Evolutionary conservation across 345 rosid species (phyloP).

Genomic region (Eucalyptus leucophloia): DNA sequence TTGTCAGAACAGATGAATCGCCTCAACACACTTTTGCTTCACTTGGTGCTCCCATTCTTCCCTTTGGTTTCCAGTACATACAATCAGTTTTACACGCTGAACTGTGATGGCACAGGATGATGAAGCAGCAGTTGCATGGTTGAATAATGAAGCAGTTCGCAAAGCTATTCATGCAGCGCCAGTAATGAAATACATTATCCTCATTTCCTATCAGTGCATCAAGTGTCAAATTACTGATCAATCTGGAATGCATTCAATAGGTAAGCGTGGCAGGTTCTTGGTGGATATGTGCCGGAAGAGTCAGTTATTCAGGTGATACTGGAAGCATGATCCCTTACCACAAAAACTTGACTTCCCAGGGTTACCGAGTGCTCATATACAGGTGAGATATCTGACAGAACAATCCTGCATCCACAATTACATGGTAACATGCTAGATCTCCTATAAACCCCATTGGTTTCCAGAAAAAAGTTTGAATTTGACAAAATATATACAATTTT

Average conservation of each 20-base stretch:
- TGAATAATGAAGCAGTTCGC: slow-evolving; percentile 13
- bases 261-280: slow-evolving; percentile 1
- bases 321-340: slow-evolving; percentile 29
- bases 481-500: neutral
- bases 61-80: neutral
- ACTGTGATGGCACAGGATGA: slow-evolving; percentile 14
- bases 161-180: slow-evolving; percentile 34
- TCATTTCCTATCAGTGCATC: neutral
- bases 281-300: neutral
- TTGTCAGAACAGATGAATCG: too few species aligned
- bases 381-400: slow-evolving; percentile 1
- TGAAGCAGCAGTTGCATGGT: slow-evolving; percentile 12
- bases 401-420: neutral
- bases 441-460: neutral
- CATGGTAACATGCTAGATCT: neutral
- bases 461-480: neutral
- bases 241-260: neutral
- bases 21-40: neutral
- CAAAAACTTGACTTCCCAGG: slow-evolving; percentile 7
- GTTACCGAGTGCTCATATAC: slow-evolving; percentile 28
- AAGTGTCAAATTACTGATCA: neutral
- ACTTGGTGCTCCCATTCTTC: neutral
- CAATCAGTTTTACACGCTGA: neutral
- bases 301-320: neutral
- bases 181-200: neutral